phyloP scores from a whole-genome alignment of 306 rosid genomes.

The Lathyrus sativus region DNA sequence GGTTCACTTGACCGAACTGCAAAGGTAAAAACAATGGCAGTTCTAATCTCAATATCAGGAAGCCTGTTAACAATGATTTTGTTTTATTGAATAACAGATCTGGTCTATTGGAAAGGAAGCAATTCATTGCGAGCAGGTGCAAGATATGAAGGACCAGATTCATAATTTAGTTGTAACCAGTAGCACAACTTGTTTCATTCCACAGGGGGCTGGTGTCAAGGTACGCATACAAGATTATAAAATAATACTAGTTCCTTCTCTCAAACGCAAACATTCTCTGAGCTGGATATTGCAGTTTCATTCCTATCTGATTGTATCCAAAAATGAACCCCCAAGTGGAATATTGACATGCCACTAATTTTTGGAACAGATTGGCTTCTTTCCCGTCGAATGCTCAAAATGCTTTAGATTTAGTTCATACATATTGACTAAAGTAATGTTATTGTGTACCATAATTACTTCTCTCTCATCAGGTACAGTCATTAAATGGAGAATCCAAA shows the following conservation, averaged over 20 bases:
- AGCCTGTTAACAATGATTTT: slow-evolving; percentile 26
- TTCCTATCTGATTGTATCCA: background rate
- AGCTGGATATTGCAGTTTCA: slow-evolving; percentile 18
- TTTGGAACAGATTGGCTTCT: slow-evolving; percentile 29
- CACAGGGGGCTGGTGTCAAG: slow-evolving; percentile 81
- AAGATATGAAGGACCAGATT: slow-evolving; percentile 86
- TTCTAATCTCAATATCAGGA: slow-evolving; percentile 9
- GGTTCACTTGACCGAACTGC: slow-evolving; percentile 84
- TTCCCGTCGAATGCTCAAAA: slow-evolving; percentile 4
- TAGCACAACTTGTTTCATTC: slow-evolving; percentile 63
- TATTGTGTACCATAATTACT: slow-evolving; percentile 24
- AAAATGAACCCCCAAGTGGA: background rate
- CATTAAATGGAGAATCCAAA: slow-evolving; percentile 65
- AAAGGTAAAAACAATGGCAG: slow-evolving; percentile 52
- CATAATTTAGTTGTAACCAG: slow-evolving; percentile 59
- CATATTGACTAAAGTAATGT: background rate
- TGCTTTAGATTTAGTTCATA: background rate
- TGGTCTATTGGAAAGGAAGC: slow-evolving; percentile 70
- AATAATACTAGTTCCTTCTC: slow-evolving; percentile 15
- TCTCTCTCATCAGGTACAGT: slow-evolving; percentile 56
- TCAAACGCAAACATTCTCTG: background rate
- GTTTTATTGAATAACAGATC: slow-evolving; percentile 51
- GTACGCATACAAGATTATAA: slow-evolving; percentile 42
- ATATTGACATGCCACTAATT: background rate
- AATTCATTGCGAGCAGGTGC: slow-evolving; percentile 61